phyloP scores from a whole-genome alignment of 345 rosid species.

The Linum tenue region DNA sequence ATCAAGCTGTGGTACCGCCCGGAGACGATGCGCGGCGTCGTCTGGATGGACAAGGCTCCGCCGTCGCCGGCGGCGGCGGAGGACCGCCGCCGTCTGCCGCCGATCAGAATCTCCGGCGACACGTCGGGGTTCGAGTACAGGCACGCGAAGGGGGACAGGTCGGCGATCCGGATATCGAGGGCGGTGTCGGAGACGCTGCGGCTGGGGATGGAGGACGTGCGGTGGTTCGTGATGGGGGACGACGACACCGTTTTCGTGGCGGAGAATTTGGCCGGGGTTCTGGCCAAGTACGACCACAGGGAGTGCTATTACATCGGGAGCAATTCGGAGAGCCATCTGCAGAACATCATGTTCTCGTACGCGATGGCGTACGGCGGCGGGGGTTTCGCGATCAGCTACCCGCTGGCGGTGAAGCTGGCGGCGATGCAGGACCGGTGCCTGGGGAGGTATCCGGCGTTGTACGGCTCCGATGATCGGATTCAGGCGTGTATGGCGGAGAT shows the following conservation, averaged over 20 bases:
- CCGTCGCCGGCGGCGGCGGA: conserved; percentile 15
- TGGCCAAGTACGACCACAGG: conserved; percentile 59
- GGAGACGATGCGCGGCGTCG: conserved; percentile 43
- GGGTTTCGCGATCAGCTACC: conserved; percentile 74
- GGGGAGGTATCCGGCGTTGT: conserved; percentile 41
- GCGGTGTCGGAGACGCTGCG: conserved; percentile 57
- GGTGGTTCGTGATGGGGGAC: conserved; percentile 91
- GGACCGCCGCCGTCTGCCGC: conserved; percentile 30
- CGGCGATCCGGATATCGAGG: conserved; percentile 59
- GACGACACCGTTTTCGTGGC: conserved; percentile 67
- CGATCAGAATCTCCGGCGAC: conserved; percentile 40
- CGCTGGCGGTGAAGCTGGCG: conserved; percentile 48
- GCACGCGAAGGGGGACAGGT: conserved; percentile 35
- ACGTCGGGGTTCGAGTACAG: conserved; percentile 40
- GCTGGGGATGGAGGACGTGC: conserved; percentile 33
- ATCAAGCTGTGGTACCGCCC: conserved; percentile 71
- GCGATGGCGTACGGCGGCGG: conserved; percentile 91
- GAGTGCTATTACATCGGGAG: conserved; percentile 61
- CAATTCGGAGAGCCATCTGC: conserved; percentile 67
- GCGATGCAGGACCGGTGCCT: conserved; percentile 64
- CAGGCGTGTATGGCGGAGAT: conserved; percentile 88
- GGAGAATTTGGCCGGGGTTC: conserved; percentile 53
- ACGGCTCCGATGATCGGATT: conserved; percentile 79
- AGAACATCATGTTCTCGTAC: conserved; percentile 54
- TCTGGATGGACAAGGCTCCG: conserved; percentile 57